Conservation (phyloP, 2,329 filamentous ascomycete species). For the Penicillium sclerotiorum region DNA sequence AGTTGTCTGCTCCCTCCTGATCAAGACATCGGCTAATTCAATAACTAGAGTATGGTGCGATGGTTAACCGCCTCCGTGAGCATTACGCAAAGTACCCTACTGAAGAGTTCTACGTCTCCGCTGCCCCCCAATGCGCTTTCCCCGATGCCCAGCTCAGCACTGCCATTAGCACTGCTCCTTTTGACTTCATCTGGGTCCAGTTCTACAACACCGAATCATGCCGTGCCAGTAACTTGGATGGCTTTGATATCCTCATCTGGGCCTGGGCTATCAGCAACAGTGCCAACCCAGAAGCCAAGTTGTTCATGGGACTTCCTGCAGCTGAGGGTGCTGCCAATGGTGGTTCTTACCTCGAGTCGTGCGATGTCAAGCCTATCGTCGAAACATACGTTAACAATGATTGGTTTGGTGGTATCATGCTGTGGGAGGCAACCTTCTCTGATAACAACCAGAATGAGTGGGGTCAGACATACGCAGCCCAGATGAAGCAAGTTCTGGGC, state of each 20-base stretch:
- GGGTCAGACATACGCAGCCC: conserved; percentile 44
- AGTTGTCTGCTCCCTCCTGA: conserved; percentile 2
- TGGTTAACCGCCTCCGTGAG: conserved; percentile 52
- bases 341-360: conserved; percentile 51
- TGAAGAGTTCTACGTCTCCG: conserved; percentile 54
- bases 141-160: conserved; percentile 52
- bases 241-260: conserved; percentile 54
- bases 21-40: background rate
- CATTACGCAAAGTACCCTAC: conserved; percentile 40
- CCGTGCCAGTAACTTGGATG: conserved; percentile 49
- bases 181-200: conserved; percentile 59
- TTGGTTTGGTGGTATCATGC: conserved; percentile 62
- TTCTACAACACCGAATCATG: conserved; percentile 59
- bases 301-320: conserved; percentile 57
- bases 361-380: conserved; percentile 51
- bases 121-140: conserved; percentile 55
- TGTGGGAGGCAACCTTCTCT: conserved; percentile 60
- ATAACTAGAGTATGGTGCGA: conserved; percentile 42
- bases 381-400: conserved; percentile 44
- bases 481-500: conserved; percentile 51
- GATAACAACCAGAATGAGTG: conserved; percentile 50
- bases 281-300: conserved; percentile 50
- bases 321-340: conserved; percentile 30
- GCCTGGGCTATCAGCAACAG: conserved; percentile 39
- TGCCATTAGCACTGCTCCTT: conserved; percentile 48